Percentiles rank a stretch among this genome's conserved stretches.
These are phyloP conservation scores for Firmiana major DNA, from an alignment of 345 rosid genomes.

Conservation along the genomic window DNA sequence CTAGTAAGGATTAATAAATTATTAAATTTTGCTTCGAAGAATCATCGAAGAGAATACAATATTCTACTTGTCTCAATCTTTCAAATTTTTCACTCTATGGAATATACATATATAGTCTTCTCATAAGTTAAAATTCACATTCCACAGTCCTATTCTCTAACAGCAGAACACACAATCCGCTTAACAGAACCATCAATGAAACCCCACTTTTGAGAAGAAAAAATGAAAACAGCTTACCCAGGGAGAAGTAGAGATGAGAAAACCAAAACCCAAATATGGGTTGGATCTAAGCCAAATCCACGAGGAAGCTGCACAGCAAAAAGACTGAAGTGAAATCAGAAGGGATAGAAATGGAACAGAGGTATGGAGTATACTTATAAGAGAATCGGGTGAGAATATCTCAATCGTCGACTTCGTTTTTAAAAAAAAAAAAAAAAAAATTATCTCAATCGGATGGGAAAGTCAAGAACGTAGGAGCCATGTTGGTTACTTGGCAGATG, in stretches of 20 bases:
- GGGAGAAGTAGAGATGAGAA: background rate
- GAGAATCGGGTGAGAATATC: too few species aligned
- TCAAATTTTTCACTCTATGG: background rate
- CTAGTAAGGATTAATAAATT: slow-evolving; percentile 4
- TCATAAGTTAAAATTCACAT: background rate
- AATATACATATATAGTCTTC: background rate
- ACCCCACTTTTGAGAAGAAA: background rate
- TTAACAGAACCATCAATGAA: background rate
- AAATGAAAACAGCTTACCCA: background rate
- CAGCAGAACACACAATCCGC: slow-evolving; percentile 5
- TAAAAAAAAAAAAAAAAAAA: too few species aligned
- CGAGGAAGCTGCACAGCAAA: background rate
- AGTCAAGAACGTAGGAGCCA: too few species aligned
- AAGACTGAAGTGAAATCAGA: background rate
- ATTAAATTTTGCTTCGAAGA: background rate
- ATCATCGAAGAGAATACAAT: background rate
- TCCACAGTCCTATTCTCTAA: background rate
- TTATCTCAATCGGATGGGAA: too few species aligned
- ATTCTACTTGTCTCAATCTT: background rate
- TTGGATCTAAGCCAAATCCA: slow-evolving; percentile 18
- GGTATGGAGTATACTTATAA: background rate
- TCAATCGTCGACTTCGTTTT: too few species aligned
- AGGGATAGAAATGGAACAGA: background rate
- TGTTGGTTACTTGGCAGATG: too few species aligned
- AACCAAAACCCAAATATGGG: slow-evolving; percentile 2